Base-by-base conservation (phyloP, 2,329 filamentous ascomycete genomes). In the Penicillium sp. region DNA sequence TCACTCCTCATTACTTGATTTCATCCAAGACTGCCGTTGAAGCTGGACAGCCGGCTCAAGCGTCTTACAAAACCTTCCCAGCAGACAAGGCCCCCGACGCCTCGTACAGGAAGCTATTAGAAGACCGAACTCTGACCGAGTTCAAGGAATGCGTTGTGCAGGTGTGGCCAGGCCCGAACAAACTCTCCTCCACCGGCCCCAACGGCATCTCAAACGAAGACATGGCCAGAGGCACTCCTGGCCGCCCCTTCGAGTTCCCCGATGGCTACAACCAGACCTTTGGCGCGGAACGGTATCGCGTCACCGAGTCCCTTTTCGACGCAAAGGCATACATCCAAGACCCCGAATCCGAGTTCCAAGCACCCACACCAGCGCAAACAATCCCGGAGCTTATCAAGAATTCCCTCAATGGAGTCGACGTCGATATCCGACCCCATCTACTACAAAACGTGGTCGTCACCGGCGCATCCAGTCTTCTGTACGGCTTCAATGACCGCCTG, bases 91-190 rank as follows among this genome's bases (percentile, higher is more conserved):
- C 81, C 1, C 83, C 82, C 0, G 76, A 79, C 64, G 81, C 84
- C 26, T 91, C 89, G 1, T 97, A 92, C 82, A 86, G 88, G 59
- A 79, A 81, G 18, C 87, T 93, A 62, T 87, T 97, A 74, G 92
- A 99, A 77, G 94, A 97, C 72, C 89, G 93, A 53, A 87, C 96
- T 43, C 78, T 99, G 57, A 91, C 90, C 38, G 91, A 97, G 71
- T 99, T 96, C 83, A 99, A 99, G 77, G 95, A 99, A 76, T 95
- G 89, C 18, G 91, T 97, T 16, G 91, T 97, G 26, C 91, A 97
- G 75, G 86, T 93, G 14, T 99, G 94, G 93, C 84, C 85, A 24
- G 90, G 90, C 0, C 90, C 90, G 0, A 87, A 87, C 58, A 82
- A 85, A 60, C 85, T 91, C 65, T 71, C 68, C 64, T 70, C 64